phyloP scores from a whole-genome alignment of 169 alveolate species.

The Plasmodium fragile region DNA sequence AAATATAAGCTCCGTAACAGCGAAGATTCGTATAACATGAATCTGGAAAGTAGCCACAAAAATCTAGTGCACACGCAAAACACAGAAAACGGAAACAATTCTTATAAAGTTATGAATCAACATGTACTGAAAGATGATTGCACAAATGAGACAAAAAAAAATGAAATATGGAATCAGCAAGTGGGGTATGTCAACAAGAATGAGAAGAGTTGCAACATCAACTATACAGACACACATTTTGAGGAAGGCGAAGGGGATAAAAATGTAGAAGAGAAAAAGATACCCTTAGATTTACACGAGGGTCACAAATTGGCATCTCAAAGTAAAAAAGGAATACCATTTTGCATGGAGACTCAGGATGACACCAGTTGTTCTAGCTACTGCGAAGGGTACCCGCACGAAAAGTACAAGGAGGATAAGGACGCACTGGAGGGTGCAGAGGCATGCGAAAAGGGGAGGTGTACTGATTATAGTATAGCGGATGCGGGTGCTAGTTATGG shows the following conservation, averaged over 20 bases:
- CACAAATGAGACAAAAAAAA: background rate
- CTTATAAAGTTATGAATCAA: background rate
- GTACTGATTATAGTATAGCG: background rate
- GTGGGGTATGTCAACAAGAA: background rate
- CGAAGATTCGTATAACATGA: conserved; percentile 10
- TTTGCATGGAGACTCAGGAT: background rate
- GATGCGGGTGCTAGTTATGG: background rate
- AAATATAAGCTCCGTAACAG: background rate
- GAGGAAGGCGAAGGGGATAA: background rate
- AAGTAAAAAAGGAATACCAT: background rate
- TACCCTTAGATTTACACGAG: conserved; percentile 12
- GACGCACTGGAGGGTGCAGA: background rate
- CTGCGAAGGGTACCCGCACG: background rate
- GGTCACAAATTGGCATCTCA: background rate
- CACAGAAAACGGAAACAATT: background rate
- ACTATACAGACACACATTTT: background rate
- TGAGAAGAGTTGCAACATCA: background rate
- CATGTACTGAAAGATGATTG: background rate
- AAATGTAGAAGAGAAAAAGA: background rate
- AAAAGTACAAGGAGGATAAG: background rate
- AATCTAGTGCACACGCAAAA: background rate
- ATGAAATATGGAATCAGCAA: background rate
- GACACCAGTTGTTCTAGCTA: conserved; percentile 22
- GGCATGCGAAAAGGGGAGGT: background rate
- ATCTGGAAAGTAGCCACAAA: background rate